Evolutionary conservation across 148 eudicot genomes (phyloP).

Genomic region (Oxyria digyna): DNA sequence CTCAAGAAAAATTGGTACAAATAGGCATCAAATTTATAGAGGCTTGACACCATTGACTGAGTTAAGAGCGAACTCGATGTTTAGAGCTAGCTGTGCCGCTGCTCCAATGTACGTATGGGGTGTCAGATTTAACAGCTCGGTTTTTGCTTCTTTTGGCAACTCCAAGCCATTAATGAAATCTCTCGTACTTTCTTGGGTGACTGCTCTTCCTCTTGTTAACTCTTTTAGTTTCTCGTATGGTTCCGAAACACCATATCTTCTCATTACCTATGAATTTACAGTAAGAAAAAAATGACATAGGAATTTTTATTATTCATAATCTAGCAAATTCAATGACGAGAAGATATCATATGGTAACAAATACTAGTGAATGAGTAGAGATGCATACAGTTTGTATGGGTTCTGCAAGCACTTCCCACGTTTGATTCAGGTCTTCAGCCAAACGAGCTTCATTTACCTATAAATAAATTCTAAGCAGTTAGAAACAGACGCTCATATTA

Average conservation of each 20-base stretch:
- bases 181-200: slow-evolving; percentile 58
- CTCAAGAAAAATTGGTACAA: too few species aligned
- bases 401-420: slow-evolving; percentile 98
- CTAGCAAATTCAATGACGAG: too few species aligned
- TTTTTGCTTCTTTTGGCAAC: too few species aligned
- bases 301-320: too few species aligned
- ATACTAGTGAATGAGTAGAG: too few species aligned
- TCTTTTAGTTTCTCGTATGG: slow-evolving; percentile 92
- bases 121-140: slow-evolving; percentile 50
- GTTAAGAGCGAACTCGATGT: slow-evolving; percentile 25
- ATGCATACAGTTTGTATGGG: slow-evolving; percentile 97
- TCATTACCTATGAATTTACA: slow-evolving; percentile 84
- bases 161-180: too few species aligned
- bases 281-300: too few species aligned
- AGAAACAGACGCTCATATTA: too few species aligned
- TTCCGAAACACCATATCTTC: slow-evolving; percentile 91
- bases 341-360: too few species aligned
- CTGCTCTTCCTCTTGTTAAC: slow-evolving; percentile 76
- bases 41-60: slow-evolving; percentile 11
- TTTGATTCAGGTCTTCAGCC: slow-evolving; percentile 56
- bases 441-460: slow-evolving; percentile 79
- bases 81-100: slow-evolving; percentile 45
- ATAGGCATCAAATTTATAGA: too few species aligned
- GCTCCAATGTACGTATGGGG: slow-evolving; percentile 70
- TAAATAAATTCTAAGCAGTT: background rate